Base-by-base conservation (phyloP, 2,329 filamentous ascomycete genomes). In the Alternaria incomplexa region DNA sequence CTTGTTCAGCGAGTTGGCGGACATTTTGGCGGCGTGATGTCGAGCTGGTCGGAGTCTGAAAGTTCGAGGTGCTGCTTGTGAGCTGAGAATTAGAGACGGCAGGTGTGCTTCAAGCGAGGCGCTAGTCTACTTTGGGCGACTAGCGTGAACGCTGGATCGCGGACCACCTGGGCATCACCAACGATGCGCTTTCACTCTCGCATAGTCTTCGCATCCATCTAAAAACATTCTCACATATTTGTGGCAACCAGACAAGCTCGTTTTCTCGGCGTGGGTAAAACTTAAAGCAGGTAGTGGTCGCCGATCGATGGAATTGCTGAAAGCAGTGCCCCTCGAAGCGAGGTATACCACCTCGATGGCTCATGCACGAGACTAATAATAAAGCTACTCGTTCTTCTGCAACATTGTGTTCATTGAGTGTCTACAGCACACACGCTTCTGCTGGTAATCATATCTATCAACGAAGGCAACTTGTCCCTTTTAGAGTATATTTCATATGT, bases 1-100 rank as follows among this genome's bases (percentile, higher is more conserved):
- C 93, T 98, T 98, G 92, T 97, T 97, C 83, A 92, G 88, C 85
- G 92, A 86, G 74, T 80, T 77, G 61, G 60, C 60, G 81, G 83
- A 84, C 88, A 90, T 90, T 80, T 79, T 88, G 85, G 83, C 84
- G 81, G 72, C 69, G 67, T 66, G 57, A 66, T 54, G 71, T 76
- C 72, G 71, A 70, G 57, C 64, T 71, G 73, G 71, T 74, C 68
- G 64, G 63, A 61, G 62, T 67, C 64, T 68, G 65, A 66, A 70
- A 72, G 61, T 67, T 65, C 63, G 62, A 52, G 40, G 62, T 63
- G 56, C 36, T 8, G 20, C 17, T 23, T 15, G 15, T n/a, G 44
- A 12, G 23, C 12, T 15, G 30, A 40, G 53, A 58, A 58, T 62
- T 50, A 45, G 46, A 12, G 36, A 30, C 30, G 36, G 17, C 59